Evolutionary conservation across 2,329 filamentous ascomycete species (phyloP), one percentile per base, ranked within the genome.

Genomic region (Ophiocordyceps polyrhachis-furcata): DNA sequence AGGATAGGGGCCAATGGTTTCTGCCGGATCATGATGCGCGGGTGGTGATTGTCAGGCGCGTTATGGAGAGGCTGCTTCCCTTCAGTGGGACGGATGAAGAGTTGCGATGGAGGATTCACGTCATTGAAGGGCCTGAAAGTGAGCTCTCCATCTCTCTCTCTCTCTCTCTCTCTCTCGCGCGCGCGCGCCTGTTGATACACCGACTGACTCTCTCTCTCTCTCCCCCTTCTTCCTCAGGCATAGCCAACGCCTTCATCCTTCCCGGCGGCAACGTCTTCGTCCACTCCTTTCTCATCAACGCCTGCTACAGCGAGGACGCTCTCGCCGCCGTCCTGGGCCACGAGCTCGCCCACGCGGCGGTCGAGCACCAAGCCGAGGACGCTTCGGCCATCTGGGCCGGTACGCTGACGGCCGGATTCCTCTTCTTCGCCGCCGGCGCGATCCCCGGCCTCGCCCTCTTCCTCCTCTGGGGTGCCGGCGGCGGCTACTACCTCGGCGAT

Each of bases 201-300:
- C 5, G 13, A 35, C 3, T 38, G 15, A n/a, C n/a, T 2, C 7
- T 17, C 29, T 8, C 9, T 17, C 15, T 2, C 15, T n/a, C n/a
- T 4, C 3, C 6, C n/a, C n/a, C 19, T 9, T 6, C 12, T 28
- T 31, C 13, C 29, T 31, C 43, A 69, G 65, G 54, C 38, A 72
- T 71, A 37, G 68, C 70, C 50, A 89, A 89, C 53, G 83, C 83
- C 0, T 86, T 88, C 55, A 82, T 89, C 1, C 69, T 86, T 6
- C 83, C 83, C 0, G 82, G 77, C 5, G 82, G 83, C 21, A 86
- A 87, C 53, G 82, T 89, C 1, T 88, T 88, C 56, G 82, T 89
- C 2, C 81, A 77, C 55, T 80, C 75, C 49, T 83, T 83, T 35
- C 76, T 89, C 29, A 60, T 88, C 45, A 69, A 71, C n/a, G 63